Conservation (phyloP, 202 grass and related monocot species). For the Cymbopogon flexuosus region DNA sequence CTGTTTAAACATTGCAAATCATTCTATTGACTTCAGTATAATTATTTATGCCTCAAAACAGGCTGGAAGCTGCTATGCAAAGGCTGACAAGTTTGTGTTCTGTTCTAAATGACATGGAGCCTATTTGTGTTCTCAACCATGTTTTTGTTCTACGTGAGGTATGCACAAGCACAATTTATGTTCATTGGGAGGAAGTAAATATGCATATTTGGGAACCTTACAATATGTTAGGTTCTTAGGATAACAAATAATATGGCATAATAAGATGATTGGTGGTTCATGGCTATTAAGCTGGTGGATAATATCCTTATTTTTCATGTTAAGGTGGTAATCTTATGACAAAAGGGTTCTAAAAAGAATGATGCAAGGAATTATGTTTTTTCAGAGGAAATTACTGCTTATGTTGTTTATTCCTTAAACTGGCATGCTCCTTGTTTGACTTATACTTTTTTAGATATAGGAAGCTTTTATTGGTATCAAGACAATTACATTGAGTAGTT, state of each 20-base stretch:
- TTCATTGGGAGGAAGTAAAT: slow-evolving; percentile 12
- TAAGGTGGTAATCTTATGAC: slow-evolving; percentile 18
- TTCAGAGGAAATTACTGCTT: background rate
- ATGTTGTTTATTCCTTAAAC: slow-evolving; percentile 30
- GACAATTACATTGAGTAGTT: background rate
- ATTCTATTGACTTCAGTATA: slow-evolving; percentile 28
- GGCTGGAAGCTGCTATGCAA: slow-evolving; percentile 97
- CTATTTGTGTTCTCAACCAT: slow-evolving; percentile 97
- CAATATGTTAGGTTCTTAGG: background rate
- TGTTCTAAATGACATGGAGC: slow-evolving; percentile 99
- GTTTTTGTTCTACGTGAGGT: slow-evolving; percentile 98
- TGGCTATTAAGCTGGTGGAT: slow-evolving; percentile 1
- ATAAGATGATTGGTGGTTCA: background rate
- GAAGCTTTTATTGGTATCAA: background rate
- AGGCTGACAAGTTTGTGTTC: slow-evolving; percentile 96
- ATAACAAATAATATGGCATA: background rate
- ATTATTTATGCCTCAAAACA: slow-evolving; percentile 46
- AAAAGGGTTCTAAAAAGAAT: background rate
- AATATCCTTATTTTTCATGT: slow-evolving; percentile 23
- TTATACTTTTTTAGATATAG: background rate
- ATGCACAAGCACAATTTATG: slow-evolving; percentile 31
- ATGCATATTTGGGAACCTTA: background rate
- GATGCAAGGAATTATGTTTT: background rate
- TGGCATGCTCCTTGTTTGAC: background rate
- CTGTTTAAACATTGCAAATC: background rate